Evolutionary conservation across 2,329 filamentous ascomycete species (phyloP).

Genomic region (Sporothrix luriei): DNA sequence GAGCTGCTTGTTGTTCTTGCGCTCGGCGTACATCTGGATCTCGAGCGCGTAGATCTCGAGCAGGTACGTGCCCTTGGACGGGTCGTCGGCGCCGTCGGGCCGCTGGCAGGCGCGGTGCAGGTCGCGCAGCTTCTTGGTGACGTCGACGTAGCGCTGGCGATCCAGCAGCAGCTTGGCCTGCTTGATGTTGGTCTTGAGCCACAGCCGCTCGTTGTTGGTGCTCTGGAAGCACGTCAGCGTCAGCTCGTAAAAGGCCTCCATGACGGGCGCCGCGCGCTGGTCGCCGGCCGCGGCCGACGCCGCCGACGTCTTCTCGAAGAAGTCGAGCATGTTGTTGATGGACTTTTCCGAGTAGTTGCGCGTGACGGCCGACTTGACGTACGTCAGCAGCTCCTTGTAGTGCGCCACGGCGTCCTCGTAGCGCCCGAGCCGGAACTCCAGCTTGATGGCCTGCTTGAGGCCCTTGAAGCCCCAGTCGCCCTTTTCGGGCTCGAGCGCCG

Average conservation of each 20-base stretch:
- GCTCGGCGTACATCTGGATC: constrained; percentile 98
- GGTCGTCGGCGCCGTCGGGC: constrained; percentile 84
- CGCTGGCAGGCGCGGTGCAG: constrained; percentile 86
- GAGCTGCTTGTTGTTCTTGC: constrained; percentile 94
- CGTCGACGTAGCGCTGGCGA: constrained; percentile 79
- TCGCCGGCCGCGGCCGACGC: constrained; percentile 47
- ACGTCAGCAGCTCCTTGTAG: constrained; percentile 92
- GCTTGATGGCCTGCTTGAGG: constrained; percentile 95
- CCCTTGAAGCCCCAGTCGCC: constrained; percentile 99
- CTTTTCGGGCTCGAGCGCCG: constrained; percentile 82
- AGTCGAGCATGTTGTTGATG: constrained; percentile 99
- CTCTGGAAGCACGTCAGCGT: constrained; percentile 94
- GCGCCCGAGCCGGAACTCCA: constrained; percentile 88
- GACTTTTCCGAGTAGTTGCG: constrained; percentile 99
- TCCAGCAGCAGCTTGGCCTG: constrained; percentile 88
- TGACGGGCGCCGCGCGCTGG: constrained; percentile 72
- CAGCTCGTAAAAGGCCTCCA: constrained; percentile 93
- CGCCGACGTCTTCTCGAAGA: constrained; percentile 86
- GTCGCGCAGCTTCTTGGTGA: constrained; percentile 82
- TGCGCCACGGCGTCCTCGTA: constrained; percentile 88
- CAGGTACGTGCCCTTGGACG: constrained; percentile 93
- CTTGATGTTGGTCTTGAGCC: constrained; percentile 98
- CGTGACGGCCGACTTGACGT: constrained; percentile 94
- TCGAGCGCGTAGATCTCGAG: constrained; percentile 95
- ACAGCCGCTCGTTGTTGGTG: constrained; percentile 95